phyloP scores from a whole-genome alignment of 139 green algal genomes.

The Haematococcus lacustris region DNA sequence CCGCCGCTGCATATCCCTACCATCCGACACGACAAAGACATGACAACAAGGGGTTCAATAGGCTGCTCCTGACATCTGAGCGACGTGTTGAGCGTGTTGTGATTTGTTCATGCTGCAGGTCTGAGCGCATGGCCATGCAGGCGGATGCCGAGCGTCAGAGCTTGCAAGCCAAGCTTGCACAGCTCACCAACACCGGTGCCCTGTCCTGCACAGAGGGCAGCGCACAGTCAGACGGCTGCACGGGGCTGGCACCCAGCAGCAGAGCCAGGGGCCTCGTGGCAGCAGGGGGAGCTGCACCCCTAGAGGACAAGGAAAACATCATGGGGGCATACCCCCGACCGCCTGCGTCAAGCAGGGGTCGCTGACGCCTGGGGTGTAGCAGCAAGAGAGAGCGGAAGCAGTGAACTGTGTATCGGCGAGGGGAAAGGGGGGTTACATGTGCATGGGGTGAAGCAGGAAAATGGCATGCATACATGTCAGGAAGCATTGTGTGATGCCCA shows the following conservation, averaged over 20 bases:
- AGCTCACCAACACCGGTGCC: too few species aligned
- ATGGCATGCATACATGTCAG: too few species aligned
- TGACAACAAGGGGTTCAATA: neutral
- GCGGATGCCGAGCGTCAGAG: neutral
- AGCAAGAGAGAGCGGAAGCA: too few species aligned
- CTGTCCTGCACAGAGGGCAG: too few species aligned
- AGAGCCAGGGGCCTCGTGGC: neutral
- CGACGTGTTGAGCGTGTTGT: neutral
- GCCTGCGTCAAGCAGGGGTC: too few species aligned
- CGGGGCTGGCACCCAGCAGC: neutral
- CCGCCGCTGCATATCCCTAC: neutral
- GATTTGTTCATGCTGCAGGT: neutral
- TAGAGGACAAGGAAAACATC: conserved; percentile 1
- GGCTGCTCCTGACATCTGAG: neutral
- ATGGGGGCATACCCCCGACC: too few species aligned
- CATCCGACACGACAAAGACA: neutral
- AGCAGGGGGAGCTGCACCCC: neutral
- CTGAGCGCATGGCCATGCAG: neutral
- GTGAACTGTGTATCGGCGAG: too few species aligned
- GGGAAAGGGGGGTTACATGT: too few species aligned
- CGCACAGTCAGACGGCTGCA: neutral
- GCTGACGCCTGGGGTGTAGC: too few species aligned
- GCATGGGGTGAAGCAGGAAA: too few species aligned
- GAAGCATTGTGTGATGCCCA: too few species aligned
- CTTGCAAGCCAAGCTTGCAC: too few species aligned